Evolutionary conservation across 2,329 filamentous ascomycete genomes (phyloP).

Genomic region (Ophiostoma ips): DNA sequence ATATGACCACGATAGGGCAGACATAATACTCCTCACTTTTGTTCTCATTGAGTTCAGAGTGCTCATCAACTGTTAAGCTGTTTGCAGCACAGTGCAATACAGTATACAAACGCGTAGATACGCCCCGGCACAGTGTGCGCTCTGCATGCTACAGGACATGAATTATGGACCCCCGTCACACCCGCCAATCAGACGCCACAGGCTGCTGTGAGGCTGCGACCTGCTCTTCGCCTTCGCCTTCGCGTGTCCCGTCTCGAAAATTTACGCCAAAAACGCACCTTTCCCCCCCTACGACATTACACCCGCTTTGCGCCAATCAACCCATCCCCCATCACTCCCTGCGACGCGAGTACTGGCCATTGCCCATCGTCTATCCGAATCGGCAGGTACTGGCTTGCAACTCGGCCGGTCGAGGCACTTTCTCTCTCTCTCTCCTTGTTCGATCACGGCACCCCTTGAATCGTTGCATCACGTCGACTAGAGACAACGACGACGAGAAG

Average conservation of each 20-base stretch:
- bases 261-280: constrained; percentile 6
- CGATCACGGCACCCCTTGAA: neutral
- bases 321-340: neutral
- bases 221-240: constrained; percentile 2
- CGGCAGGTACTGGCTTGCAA: neutral
- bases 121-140: too few species aligned
- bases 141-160: neutral
- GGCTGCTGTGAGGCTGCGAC: constrained; percentile 1
- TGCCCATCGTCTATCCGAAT: neutral
- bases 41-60: too few species aligned
- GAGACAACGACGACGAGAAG: neutral
- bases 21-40: too few species aligned
- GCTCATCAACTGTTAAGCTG: too few species aligned
- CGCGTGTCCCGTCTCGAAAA: constrained; percentile 4
- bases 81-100: neutral
- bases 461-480: neutral
- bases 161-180: neutral
- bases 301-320: constrained; percentile 2
- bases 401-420: neutral
- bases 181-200: neutral
- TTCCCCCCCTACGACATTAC: neutral
- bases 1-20: too few species aligned
- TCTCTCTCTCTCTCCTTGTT: neutral
- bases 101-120: neutral
- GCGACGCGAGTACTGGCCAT: neutral